Evolutionary conservation across 768 basidiomycete genomes (phyloP), one percentile per base, ranked within the genome.

Genomic region (Termitomyces sp.): DNA sequence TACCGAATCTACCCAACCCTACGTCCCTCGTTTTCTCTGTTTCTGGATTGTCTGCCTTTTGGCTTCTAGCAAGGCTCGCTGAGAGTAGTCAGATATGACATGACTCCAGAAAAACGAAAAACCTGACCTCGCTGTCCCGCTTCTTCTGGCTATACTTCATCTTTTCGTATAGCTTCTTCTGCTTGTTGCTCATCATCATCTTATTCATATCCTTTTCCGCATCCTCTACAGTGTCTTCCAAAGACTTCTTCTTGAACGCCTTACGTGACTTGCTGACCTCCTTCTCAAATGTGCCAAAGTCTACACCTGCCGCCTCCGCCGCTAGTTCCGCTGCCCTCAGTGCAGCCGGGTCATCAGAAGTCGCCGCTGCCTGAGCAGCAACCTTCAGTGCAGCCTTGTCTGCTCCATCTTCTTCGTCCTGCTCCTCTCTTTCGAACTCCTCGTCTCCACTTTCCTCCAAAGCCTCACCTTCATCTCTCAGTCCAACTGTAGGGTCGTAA

Each of bases 121-220:
- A 26, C 75, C 87, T 64, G 69, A 94, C 94, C 89, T 96, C 92
- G 26, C 79, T 74, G 14, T 79, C 78, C 59, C 86, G 86, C 73
- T 87, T 90, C 69, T 81, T 80, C 68, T 95, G 82, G 62, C 87
- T 86, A 68, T 90, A 84, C 74, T 94, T 92, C 84, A 97, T 90
- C 74, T 89, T 89, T 72, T 94, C 92, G 70, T 95, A 96, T 65
- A 97, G 72, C 73, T 95, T 95, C 65, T 86, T 83, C 71, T 96
- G 89, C 75, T 90, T 93, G 72, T 92, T 94, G 76, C 92, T 96
- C 87, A 97, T 87, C 84, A 98, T 81, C 87, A 98, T 96, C 81
- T 95, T 96, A 73, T 91, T 88, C 89, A 96, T 92, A 68, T 95
- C 90, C 65, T 85, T 79, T 68, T 94, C 92, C 37, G 73, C 71